phyloP scores from a whole-genome alignment of 2,329 filamentous ascomycete genomes.

The Pleurostoma richardsiae region DNA sequence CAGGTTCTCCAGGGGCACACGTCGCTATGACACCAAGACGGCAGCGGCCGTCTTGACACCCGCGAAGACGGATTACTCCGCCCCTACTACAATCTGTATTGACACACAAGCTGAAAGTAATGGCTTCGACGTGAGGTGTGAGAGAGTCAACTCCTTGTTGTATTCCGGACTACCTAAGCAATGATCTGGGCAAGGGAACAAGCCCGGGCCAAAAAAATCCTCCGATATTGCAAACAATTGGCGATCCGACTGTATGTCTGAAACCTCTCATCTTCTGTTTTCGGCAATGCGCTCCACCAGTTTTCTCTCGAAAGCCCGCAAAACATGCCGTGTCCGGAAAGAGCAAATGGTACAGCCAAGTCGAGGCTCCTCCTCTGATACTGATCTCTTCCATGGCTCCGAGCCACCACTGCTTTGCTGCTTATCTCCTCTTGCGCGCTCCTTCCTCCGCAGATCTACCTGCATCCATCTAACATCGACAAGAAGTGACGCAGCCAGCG shows the following conservation, averaged over 20 bases:
- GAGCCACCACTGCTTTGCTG: background rate
- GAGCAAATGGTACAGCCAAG: background rate
- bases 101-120: too few species aligned
- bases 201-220: background rate
- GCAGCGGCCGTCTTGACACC: too few species aligned
- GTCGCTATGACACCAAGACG: too few species aligned
- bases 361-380: background rate
- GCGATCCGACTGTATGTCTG: too few species aligned
- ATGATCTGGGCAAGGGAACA: background rate
- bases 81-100: too few species aligned
- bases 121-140: background rate
- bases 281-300: background rate
- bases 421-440: background rate
- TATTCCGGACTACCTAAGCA: background rate
- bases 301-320: background rate
- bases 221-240: background rate
- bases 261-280: background rate
- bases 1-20: too few species aligned
- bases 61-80: too few species aligned
- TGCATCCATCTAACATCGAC: background rate
- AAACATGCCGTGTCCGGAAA: conserved; percentile 1
- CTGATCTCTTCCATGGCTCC: background rate
- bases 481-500: conserved; percentile 1
- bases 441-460: background rate
- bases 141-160: background rate